These are phyloP conservation scores for Backusella macrospora DNA, from an alignment of 192 early-diverging fungal genomes.

Conservation along the genomic window DNA sequence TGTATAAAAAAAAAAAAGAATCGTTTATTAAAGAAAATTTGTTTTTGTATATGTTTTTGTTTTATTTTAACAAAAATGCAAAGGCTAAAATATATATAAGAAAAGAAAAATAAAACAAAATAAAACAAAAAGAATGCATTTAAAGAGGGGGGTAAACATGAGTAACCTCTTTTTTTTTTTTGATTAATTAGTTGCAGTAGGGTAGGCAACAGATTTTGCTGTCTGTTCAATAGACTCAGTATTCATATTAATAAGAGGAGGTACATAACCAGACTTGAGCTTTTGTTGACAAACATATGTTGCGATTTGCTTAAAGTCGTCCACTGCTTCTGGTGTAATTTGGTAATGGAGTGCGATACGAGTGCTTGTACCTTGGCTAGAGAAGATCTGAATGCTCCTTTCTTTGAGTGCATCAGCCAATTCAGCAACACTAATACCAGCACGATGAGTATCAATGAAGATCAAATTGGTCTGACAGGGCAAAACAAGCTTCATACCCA, in stretches of 20 bases:
- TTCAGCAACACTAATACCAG: conserved; percentile 53
- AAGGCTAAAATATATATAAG: background rate
- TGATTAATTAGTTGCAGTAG: background rate
- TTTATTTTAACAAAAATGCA: background rate
- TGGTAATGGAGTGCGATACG: conserved; percentile 77
- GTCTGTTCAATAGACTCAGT: background rate
- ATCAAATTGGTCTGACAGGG: conserved; percentile 92
- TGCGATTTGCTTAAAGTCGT: conserved; percentile 47
- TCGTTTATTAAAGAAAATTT: too few relatives aligned
- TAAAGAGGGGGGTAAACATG: background rate
- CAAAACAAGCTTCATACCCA: conserved; percentile 65
- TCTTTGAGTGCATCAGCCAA: conserved; percentile 47
- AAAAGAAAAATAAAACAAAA: background rate
- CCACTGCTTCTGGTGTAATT: conserved; percentile 57
- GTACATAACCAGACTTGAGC: conserved; percentile 14
- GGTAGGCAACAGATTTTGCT: background rate
- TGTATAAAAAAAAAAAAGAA: too few relatives aligned
- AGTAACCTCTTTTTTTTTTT: background rate
- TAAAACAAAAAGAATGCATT: background rate
- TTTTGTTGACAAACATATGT: background rate
- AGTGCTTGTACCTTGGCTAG: conserved; percentile 42
- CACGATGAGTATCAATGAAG: conserved; percentile 58
- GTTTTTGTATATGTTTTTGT: too few relatives aligned
- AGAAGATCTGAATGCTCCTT: conserved; percentile 60
- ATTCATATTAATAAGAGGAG: background rate